A percentile compares a stretch with the other conserved stretches of the same genome.
Evolutionary conservation across 129 eudicot species (phyloP).

Genomic region (Pulicaria dysenterica): DNA sequence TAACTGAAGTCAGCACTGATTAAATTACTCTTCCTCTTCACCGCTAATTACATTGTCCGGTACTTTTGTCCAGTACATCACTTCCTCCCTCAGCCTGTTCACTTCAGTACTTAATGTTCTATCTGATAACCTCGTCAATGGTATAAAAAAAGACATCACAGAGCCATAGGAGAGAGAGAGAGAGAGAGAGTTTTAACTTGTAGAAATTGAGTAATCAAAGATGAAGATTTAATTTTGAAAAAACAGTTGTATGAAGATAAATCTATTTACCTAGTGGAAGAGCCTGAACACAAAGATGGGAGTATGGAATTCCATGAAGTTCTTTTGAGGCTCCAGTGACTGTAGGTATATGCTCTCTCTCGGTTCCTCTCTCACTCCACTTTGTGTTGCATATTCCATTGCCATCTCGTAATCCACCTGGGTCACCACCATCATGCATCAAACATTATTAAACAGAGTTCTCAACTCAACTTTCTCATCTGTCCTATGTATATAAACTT

Average conservation of each 20-base stretch:
- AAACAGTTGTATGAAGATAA: not conserved
- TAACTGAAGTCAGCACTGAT: too few relatives aligned
- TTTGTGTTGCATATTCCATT: slow-evolving; percentile 93
- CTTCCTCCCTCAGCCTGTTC: too few relatives aligned
- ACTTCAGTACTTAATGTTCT: too few relatives aligned
- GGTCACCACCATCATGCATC: not conserved
- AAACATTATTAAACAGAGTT: not conserved
- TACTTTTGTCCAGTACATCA: too few relatives aligned
- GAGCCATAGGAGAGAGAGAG: too few relatives aligned
- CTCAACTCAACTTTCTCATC: not conserved
- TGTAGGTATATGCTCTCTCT: slow-evolving; percentile 66
- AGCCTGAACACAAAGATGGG: slow-evolving; percentile 81
- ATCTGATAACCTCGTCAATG: too few relatives aligned
- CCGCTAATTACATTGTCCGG: too few relatives aligned
- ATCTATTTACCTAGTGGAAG: slow-evolving; percentile 42
- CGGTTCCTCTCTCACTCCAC: slow-evolving; percentile 91
- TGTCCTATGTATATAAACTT: not conserved
- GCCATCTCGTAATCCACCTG: slow-evolving; percentile 99
- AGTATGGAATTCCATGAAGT: slow-evolving; percentile 56
- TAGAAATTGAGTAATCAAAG: too few relatives aligned
- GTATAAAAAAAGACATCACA: too few relatives aligned
- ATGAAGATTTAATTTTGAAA: too few relatives aligned
- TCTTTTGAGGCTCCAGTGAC: slow-evolving; percentile 54
- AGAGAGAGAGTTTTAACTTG: too few relatives aligned
- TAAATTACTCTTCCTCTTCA: too few relatives aligned